Conservation (phyloP, 2,329 filamentous ascomycete genomes). For the Aspergillus fijiensis region DNA sequence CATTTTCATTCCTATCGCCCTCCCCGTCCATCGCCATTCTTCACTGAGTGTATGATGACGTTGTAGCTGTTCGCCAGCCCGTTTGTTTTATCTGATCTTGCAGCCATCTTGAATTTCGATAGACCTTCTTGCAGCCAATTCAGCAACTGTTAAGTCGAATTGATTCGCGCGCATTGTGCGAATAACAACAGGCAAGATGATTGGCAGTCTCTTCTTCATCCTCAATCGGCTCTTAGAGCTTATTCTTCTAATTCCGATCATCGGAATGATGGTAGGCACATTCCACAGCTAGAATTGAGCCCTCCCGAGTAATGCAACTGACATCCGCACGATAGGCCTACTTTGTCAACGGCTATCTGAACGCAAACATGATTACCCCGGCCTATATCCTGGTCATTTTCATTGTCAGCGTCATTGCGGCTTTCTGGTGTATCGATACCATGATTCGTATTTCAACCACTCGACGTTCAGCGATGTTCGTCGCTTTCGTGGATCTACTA, state of each 20-base stretch:
- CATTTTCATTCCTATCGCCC: not conserved
- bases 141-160: not conserved
- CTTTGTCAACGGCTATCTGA: slow-evolving; percentile 61
- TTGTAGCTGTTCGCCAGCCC: not conserved
- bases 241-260: slow-evolving; percentile 60
- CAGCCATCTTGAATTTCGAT: not conserved
- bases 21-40: not conserved
- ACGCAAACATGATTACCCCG: slow-evolving; percentile 59
- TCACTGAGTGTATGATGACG: not conserved
- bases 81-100: not conserved
- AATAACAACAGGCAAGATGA: slow-evolving; percentile 39
- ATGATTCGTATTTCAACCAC: slow-evolving; percentile 60
- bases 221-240: slow-evolving; percentile 62
- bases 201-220: slow-evolving; percentile 60
- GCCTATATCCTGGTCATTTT: slow-evolving; percentile 63
- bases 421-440: slow-evolving; percentile 62
- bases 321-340: slow-evolving; percentile 43
- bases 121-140: not conserved
- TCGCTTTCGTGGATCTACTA: slow-evolving; percentile 60
- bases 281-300: not conserved
- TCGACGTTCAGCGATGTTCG: slow-evolving; percentile 58
- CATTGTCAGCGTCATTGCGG: slow-evolving; percentile 62
- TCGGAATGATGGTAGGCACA: slow-evolving; percentile 58
- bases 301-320: not conserved
- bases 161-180: not conserved